These are phyloP conservation scores for Rhodotorula sp. DNA, from an alignment of 1,284 basidiomycete genomes.

Conservation along the genomic window DNA sequence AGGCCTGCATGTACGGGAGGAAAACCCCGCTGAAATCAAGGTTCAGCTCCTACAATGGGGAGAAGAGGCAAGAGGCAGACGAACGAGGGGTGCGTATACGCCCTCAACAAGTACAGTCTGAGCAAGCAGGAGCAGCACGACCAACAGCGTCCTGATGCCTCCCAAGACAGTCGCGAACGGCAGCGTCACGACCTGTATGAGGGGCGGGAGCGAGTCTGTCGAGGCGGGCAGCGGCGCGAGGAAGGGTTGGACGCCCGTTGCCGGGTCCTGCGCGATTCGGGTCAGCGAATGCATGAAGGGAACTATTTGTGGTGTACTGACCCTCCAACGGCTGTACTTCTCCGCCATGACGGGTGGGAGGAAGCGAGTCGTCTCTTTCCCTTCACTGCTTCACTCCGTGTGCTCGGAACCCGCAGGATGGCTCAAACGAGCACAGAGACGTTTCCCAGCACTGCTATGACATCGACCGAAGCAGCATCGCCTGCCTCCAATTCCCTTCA, in stretches of 20 bases:
- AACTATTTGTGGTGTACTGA: neutral
- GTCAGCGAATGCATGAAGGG: too few relatives aligned
- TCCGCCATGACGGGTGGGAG: neutral
- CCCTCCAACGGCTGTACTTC: slow-evolving; percentile 6
- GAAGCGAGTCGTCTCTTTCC: neutral
- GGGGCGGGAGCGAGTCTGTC: neutral
- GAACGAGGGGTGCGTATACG: slow-evolving; percentile 18
- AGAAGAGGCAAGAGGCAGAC: neutral
- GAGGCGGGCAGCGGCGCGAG: slow-evolving; percentile 27
- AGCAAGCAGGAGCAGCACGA: slow-evolving; percentile 25
- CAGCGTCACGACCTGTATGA: slow-evolving; percentile 2
- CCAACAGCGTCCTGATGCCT: slow-evolving; percentile 1
- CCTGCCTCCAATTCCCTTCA: neutral
- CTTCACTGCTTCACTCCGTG: neutral
- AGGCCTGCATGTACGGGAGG: slow-evolving; percentile 15
- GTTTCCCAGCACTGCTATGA: neutral
- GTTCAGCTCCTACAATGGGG: neutral
- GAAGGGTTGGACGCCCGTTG: slow-evolving; percentile 39
- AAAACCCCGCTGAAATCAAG: neutral
- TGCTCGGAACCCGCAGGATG: neutral
- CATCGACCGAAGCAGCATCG: neutral
- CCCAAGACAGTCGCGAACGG: slow-evolving; percentile 15
- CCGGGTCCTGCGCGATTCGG: slow-evolving; percentile 6
- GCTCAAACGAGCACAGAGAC: neutral
- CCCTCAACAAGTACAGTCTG: slow-evolving; percentile 31